Percentiles rank a stretch among this genome's conserved stretches.
Evolutionary conservation across 192 early-diverging fungal species (phyloP).

Genomic region (Backusella mclennaniae): DNA sequence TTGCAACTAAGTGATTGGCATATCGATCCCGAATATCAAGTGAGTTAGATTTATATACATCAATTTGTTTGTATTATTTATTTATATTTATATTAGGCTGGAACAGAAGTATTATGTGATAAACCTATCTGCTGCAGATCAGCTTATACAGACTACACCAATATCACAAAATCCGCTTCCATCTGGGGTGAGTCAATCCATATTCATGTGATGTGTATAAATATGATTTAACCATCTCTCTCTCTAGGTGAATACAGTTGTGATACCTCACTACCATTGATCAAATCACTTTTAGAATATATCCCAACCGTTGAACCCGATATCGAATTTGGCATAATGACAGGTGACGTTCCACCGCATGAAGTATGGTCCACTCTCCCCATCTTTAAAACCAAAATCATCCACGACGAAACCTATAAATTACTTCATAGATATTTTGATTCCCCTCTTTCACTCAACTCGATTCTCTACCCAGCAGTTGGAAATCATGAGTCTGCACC

Average conservation of each 20-base stretch:
- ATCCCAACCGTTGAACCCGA: constrained; percentile 42
- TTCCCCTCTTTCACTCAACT: constrained; percentile 21
- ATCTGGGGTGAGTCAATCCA: constrained; percentile 30
- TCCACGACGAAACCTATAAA: constrained; percentile 38
- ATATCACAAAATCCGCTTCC: constrained; percentile 32
- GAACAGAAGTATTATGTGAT: constrained; percentile 48
- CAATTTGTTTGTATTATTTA: neutral
- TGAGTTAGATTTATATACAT: neutral
- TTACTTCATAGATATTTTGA: constrained; percentile 36
- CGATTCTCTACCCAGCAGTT: constrained; percentile 47
- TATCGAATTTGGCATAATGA: constrained; percentile 48
- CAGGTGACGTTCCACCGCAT: constrained; percentile 57
- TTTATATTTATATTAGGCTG: constrained; percentile 18
- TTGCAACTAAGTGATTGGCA: constrained; percentile 53
- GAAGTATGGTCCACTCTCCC: constrained; percentile 49
- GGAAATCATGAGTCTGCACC: constrained; percentile 59
- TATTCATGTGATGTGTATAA: neutral
- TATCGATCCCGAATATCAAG: constrained; percentile 43
- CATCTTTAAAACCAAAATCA: constrained; percentile 37
- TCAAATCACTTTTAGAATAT: constrained; percentile 42
- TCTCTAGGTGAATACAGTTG: constrained; percentile 47
- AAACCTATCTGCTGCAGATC: constrained; percentile 52
- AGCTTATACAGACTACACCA: constrained; percentile 35
- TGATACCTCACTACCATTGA: constrained; percentile 46
- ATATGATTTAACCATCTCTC: neutral